These are phyloP conservation scores for Clarireedia homoeocarpa DNA, from an alignment of 2,329 filamentous ascomycete genomes.

Conservation along the genomic window DNA sequence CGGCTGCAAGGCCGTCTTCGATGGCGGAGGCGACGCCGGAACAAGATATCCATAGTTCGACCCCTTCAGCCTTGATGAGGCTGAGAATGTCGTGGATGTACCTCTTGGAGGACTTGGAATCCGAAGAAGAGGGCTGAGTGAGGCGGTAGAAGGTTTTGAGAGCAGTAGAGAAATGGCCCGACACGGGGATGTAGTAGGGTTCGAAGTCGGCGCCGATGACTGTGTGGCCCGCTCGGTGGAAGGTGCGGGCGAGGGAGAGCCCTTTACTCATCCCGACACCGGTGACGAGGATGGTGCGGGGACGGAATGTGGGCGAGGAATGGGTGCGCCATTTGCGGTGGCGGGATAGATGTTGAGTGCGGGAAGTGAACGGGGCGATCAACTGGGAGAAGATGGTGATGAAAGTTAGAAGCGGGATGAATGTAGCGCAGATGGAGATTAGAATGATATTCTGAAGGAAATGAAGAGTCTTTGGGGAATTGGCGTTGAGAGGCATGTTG, in stretches of 20 bases:
- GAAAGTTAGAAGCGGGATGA: conserved; percentile 19
- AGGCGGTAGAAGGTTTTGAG: conserved; percentile 48
- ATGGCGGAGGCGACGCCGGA: conserved; percentile 34
- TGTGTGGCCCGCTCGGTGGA: conserved; percentile 56
- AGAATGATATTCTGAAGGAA: conserved; percentile 40
- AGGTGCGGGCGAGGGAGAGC: conserved; percentile 55
- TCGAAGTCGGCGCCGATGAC: conserved; percentile 65
- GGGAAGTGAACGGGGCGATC: conserved; percentile 14
- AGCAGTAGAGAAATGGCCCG: conserved; percentile 50
- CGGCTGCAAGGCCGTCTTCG: conserved; percentile 59
- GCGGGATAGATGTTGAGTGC: conserved; percentile 11
- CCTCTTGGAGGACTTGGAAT: conserved; percentile 27
- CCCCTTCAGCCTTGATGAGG: conserved; percentile 50
- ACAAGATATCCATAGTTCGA: conserved; percentile 67
- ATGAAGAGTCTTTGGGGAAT: conserved; percentile 30
- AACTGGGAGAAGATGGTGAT: conserved; percentile 13
- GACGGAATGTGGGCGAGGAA: conserved; percentile 8
- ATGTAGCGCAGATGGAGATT: conserved; percentile 25
- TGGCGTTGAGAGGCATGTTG: conserved; percentile 6
- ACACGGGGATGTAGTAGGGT: conserved; percentile 36
- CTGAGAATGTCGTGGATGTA: conserved; percentile 52
- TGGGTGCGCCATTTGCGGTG: conserved; percentile 15
- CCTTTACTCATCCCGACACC: conserved; percentile 68
- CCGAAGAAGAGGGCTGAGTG: conserved; percentile 18
- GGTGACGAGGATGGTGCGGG: conserved; percentile 56